Evolutionary conservation across 441 rosid genomes (phyloP), one percentile per base, ranked within the genome.

Genomic region (Eruca vesicaria): DNA sequence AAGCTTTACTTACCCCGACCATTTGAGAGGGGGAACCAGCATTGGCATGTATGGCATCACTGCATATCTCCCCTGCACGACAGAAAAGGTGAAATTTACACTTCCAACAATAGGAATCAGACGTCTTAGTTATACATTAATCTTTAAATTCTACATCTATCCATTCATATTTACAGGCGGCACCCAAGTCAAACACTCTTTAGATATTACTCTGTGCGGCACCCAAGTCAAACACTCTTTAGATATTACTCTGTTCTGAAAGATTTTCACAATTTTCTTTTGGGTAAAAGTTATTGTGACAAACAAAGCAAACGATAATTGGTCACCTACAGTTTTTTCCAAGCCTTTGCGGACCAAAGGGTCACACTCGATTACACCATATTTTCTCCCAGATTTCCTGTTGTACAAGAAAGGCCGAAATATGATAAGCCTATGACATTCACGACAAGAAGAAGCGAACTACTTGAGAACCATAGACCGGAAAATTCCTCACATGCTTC

Each of bases 21-120:
- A 96, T 63, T 89, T 87, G 80, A 86, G 82, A 16, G 98, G 98
- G 35, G 98, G 98, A 71, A 96, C 92, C 93, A 96, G 78, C 99
- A 96, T 96, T 77, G 98, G 99, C 98, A 90, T 90, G 77, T 93
- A 96, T 73, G 98, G 97, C 75, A 96, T 87, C 81, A 96, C 94
- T 87, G 90, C 85, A 84, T 90, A 97, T 83, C 93, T 89, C 45
- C 90, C 98, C 99, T 96, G 92, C 74, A 55, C 12, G 61, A 69
- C 77, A 66, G 76, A 81, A 75, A 28, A 80, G 19, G 50, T 15
- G 20, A 64, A 64, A 72, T 64, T 73, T 23, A 60, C 64, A 73
- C 56, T 69, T 76, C 59, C 28, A 32, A 14, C 28, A 63, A 72
- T 28, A 78, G 28, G 56, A 66, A 66, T 62, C 57, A 70, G 64